Conservation (phyloP, 2,329 filamentous ascomycete species). For the Lachnellula arida region DNA sequence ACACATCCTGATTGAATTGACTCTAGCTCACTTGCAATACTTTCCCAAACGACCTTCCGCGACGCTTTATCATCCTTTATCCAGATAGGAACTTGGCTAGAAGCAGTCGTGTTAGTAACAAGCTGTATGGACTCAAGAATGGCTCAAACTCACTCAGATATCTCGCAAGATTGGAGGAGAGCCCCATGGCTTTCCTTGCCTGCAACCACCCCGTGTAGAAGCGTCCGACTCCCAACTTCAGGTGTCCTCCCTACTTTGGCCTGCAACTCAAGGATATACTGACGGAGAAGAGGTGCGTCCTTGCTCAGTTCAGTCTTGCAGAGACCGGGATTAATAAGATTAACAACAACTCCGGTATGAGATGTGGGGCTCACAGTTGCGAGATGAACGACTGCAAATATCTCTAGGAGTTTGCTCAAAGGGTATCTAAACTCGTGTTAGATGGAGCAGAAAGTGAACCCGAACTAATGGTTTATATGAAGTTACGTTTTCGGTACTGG, state of each 20-base stretch:
- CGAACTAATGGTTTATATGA: neutral
- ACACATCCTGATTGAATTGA: slow-evolving; percentile 28
- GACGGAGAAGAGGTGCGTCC: slow-evolving; percentile 13
- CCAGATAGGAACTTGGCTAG: slow-evolving; percentile 11
- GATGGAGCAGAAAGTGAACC: slow-evolving; percentile 24
- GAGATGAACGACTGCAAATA: slow-evolving; percentile 33
- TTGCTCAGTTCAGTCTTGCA: slow-evolving; percentile 28
- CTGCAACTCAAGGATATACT: slow-evolving; percentile 8
- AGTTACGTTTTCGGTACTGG: slow-evolving; percentile 7
- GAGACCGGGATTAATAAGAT: slow-evolving; percentile 27
- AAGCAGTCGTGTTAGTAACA: neutral
- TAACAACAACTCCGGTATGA: slow-evolving; percentile 27
- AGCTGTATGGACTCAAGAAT: neutral
- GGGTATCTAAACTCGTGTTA: slow-evolving; percentile 34
- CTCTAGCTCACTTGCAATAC: slow-evolving; percentile 29
- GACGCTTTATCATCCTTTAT: slow-evolving; percentile 23
- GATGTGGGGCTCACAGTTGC: slow-evolving; percentile 20
- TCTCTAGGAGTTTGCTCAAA: slow-evolving; percentile 43
- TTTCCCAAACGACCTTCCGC: slow-evolving; percentile 30
- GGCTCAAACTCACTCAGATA: slow-evolving; percentile 11
- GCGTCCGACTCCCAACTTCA: slow-evolving; percentile 30
- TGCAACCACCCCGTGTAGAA: slow-evolving; percentile 26
- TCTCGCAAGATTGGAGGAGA: slow-evolving; percentile 8
- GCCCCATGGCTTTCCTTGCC: slow-evolving; percentile 28
- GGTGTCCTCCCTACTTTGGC: slow-evolving; percentile 23